Evolutionary conservation across 2,329 filamentous ascomycete genomes (phyloP), one percentile per base, ranked within the genome.

Genomic region (Calcarisporium arbuscula): DNA sequence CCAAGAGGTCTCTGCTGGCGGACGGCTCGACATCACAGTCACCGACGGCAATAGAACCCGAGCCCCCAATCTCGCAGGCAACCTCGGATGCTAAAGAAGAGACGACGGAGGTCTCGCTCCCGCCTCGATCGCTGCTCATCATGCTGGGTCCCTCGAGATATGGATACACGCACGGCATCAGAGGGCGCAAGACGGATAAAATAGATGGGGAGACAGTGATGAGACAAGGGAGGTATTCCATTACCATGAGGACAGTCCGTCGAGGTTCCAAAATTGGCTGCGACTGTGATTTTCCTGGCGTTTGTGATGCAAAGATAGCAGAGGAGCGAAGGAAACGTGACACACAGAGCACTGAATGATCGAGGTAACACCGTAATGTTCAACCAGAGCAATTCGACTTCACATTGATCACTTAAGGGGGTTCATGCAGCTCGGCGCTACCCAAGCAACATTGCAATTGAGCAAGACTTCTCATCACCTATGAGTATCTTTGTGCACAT

Each of bases 131-230:
- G 16, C 27, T 39, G 19, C 15, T 39, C 19, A 14, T 30, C 10
- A 39, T 39, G 36, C 31, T 19, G 19, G 36, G 36, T 17, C 25
- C 32, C 12, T 29, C 36, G 17, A 25, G 36, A 18, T 32, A 34
- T 23, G 30, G 32, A 5, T 39, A 29, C 20, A 36, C 36, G 27
- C 36, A 39, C 28, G 36, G 33, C 33, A 39, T 39, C 16, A 28
- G 34, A 20, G 34, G 23, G 8, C 34, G 36, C 19, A 39, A 32
- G 33, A 39, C 36, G 23, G 36, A 39, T 12, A 21, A 19, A 12
- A 21, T 39, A 10, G 22, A n/a, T 19, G 36, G 32, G 11, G 32
- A 23, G n/a, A 39, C 36, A n/a, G 33, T 39, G n/a, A n/a, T n/a
- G n/a, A n/a, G n/a, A n/a, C n/a, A n/a, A n/a, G 32, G 32, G 17